These are phyloP conservation scores for Trametes cinnabarina DNA, from an alignment of 768 basidiomycete genomes.

Conservation along the genomic window DNA sequence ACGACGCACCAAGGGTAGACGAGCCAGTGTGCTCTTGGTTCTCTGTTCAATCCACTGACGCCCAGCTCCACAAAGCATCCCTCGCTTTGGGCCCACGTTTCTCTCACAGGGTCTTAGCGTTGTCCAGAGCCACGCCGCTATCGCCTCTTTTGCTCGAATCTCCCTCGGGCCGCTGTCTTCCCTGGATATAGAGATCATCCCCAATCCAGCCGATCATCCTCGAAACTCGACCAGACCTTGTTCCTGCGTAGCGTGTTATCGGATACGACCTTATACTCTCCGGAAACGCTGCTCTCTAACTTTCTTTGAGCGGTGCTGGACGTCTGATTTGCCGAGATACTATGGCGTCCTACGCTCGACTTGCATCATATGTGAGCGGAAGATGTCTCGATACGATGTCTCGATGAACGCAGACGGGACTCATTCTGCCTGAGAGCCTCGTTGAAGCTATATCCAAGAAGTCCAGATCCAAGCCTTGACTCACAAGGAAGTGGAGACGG, in stretches of 20 bases:
- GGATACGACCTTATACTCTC: background rate
- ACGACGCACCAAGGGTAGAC: no score
- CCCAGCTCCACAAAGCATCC: conserved; percentile 12
- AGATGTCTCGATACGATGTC: background rate
- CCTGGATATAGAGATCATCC: background rate
- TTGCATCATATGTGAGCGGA: conserved; percentile 1
- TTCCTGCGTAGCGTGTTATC: background rate
- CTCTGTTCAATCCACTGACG: background rate
- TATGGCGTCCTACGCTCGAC: background rate
- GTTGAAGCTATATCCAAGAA: conserved; percentile 1
- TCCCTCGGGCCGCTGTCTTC: background rate
- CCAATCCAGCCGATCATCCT: conserved; percentile 16
- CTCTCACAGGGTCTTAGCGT: background rate
- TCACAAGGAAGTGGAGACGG: conserved; percentile 16
- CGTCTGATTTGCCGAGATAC: conserved; percentile 3
- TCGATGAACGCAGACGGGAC: background rate
- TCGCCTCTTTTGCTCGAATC: conserved; percentile 9
- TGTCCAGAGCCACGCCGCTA: conserved; percentile 9
- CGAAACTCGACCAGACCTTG: background rate
- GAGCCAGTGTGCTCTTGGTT: background rate
- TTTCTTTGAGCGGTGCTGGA: conserved; percentile 1
- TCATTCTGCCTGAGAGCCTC: background rate
- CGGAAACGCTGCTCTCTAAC: background rate
- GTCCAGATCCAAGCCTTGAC: background rate
- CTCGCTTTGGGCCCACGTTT: background rate